phyloP scores from a whole-genome alignment of 1,284 basidiomycete genomes.

The Anthracocystis walkeri region DNA sequence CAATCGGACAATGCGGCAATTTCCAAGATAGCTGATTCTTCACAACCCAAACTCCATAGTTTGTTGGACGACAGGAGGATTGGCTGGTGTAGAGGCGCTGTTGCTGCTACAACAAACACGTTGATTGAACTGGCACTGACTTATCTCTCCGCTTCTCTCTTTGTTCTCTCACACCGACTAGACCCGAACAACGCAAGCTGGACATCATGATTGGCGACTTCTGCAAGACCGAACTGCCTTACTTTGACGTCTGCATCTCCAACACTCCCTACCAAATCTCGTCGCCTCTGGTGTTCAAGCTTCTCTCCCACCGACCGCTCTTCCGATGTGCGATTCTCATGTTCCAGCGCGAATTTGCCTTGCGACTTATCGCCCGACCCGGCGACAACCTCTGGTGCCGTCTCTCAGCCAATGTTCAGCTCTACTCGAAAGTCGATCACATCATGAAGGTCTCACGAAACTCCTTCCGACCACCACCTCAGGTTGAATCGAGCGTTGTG shows the following conservation, averaged over 20 bases:
- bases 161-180: slow-evolving; percentile 67
- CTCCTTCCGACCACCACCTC: slow-evolving; percentile 94
- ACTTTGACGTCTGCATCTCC: slow-evolving; percentile 98
- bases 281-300: slow-evolving; percentile 94
- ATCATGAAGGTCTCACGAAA: slow-evolving; percentile 96
- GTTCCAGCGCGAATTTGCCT: slow-evolving; percentile 98
- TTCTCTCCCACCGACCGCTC: slow-evolving; percentile 93
- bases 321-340: slow-evolving; percentile 96
- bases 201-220: slow-evolving; percentile 97
- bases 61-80: not conserved
- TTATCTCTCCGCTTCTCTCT: not conserved
- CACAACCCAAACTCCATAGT: not conserved
- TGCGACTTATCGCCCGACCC: slow-evolving; percentile 88
- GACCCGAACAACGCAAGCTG: slow-evolving; percentile 92
- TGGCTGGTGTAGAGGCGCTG: slow-evolving; percentile 6
- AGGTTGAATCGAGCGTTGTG: slow-evolving; percentile 93
- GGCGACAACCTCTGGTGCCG: slow-evolving; percentile 90
- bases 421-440: slow-evolving; percentile 93
- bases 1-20: slow-evolving; percentile 58
- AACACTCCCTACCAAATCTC: slow-evolving; percentile 99
- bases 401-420: slow-evolving; percentile 94
- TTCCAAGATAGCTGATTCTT: slow-evolving; percentile 46
- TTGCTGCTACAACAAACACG: not conserved
- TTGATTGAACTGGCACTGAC: slow-evolving; percentile 12
- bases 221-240: slow-evolving; percentile 94